Evolutionary conservation across 305 asterid genomes (phyloP).

Genomic region (Fraxinus greggii): DNA sequence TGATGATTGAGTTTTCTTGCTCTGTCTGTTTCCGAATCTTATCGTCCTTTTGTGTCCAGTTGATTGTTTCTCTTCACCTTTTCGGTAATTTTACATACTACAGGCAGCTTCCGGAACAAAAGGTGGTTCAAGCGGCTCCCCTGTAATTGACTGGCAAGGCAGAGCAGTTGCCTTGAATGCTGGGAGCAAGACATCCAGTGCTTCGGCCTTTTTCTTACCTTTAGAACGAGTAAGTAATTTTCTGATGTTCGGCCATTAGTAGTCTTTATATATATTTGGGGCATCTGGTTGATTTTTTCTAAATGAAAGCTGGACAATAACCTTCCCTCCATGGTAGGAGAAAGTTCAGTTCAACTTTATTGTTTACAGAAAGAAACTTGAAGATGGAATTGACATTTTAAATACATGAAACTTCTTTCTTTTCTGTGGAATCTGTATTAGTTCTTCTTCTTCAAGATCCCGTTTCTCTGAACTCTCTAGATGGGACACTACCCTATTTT

Average conservation of each 20-base stretch:
- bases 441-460: constrained; percentile 1
- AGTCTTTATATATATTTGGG: constrained; percentile 1
- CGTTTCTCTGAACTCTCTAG: constrained; percentile 7
- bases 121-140: constrained; percentile 99
- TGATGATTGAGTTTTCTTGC: constrained; percentile 11
- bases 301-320: background rate
- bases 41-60: constrained; percentile 15
- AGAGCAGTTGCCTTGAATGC: constrained; percentile 99
- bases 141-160: constrained; percentile 99
- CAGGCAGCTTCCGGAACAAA: constrained; percentile 99
- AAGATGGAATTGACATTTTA: constrained; percentile 3
- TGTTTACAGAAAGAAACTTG: constrained; percentile 19
- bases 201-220: constrained; percentile 98
- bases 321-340: constrained; percentile 7
- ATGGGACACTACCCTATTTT: constrained; percentile 5
- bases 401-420: background rate
- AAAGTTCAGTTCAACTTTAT: background rate
- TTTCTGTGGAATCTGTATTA: background rate
- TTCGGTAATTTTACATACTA: constrained; percentile 18
- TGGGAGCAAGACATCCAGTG: constrained; percentile 96
- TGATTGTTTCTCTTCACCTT: constrained; percentile 8
- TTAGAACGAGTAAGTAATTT: constrained; percentile 77
- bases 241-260: background rate
- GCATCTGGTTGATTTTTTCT: constrained; percentile 7
- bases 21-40: constrained; percentile 21